These are phyloP conservation scores for Ramicandelaber brevisporus DNA, from an alignment of 192 early-diverging fungal species.

Conservation along the genomic window DNA sequence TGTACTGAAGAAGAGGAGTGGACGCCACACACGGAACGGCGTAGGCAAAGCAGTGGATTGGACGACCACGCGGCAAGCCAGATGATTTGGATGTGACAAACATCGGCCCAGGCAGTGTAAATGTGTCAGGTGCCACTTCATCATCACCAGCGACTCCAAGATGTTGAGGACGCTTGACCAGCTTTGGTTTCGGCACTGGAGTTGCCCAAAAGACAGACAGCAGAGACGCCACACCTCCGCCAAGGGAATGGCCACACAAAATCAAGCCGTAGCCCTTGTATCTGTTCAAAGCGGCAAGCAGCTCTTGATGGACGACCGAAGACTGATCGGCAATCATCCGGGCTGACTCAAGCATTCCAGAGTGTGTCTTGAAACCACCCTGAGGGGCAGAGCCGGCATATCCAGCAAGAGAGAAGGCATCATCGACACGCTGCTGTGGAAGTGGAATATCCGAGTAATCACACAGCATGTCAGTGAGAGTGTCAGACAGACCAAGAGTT, in stretches of 20 bases:
- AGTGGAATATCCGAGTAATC: conserved; percentile 31
- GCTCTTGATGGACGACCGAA: conserved; percentile 41
- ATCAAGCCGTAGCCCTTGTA: conserved; percentile 61
- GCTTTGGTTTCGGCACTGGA: conserved; percentile 9
- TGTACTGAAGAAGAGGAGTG: conserved; percentile 34
- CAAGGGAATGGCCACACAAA: conserved; percentile 69
- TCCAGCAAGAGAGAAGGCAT: conserved; percentile 6
- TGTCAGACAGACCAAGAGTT: conserved; percentile 60
- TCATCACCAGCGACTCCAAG: conserved; percentile 1
- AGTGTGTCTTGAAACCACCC: conserved; percentile 33
- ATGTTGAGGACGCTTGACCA: neutral
- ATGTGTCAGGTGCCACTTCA: conserved; percentile 7
- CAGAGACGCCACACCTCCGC: conserved; percentile 61
- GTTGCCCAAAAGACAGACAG: conserved; percentile 47
- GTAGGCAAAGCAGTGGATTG: conserved; percentile 64
- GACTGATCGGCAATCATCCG: conserved; percentile 32
- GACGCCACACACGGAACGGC: conserved; percentile 60
- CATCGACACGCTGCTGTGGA: conserved; percentile 13
- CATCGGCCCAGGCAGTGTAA: conserved; percentile 11
- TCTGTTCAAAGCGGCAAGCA: conserved; percentile 34
- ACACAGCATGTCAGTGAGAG: conserved; percentile 70
- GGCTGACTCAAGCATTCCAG: conserved; percentile 68
- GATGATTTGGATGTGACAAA: conserved; percentile 36
- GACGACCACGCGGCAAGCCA: conserved; percentile 36
- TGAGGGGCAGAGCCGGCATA: conserved; percentile 3